Base-by-base conservation (phyloP, 192 early-diverging fungal species). In the Mortierella alpina region DNA sequence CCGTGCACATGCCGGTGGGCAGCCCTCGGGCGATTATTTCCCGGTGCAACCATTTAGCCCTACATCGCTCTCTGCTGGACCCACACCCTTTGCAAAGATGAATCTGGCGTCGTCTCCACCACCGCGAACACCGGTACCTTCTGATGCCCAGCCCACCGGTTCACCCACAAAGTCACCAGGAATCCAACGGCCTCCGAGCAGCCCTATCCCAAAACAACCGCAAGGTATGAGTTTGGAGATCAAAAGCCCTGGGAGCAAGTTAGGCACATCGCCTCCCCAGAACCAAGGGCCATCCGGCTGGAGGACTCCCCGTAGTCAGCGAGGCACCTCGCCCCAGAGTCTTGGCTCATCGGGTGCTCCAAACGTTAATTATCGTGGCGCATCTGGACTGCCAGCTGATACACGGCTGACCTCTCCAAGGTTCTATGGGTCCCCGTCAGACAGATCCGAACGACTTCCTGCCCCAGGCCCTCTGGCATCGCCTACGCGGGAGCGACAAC, bases 41-140 rank as follows among this genome's bases (percentile, higher is more conserved):
- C 77, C 77, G n/a, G 70, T 80, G 4, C 77, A 80, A 22, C 77
- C 77, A 15, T 80, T 68, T 47, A 80, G 77, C 40, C 77, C 77
- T 13, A 53, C 63, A 14, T 68, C 77, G 3, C 77, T 80, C 12
- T 79, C 76, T 5, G 63, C 56, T 14, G 77, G 77, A 44, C 61
- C 77, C 0, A 68, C 77, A 7, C 63, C 77, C n/a, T 80, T 80
- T 23, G 67, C 77, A 4, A 80, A 72, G 48, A 39, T 80, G 46
- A 80, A 72, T 14, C 59, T 80, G 60, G 64, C 65, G 1, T 78
- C 75, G 3, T 78, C 75, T 20, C 75, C 75, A 31, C 75, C 75
- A 20, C 31, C 31, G 31, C 75, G 40, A 20, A 47, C 61, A 5
- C 40, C 61, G 5, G 49, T 62, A 13, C 53, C 49, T 13, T 55